Evolutionary conservation across 2,329 filamentous ascomycete species (phyloP), one percentile per base, ranked within the genome.

Genomic region (Botrytis hyacinthi): DNA sequence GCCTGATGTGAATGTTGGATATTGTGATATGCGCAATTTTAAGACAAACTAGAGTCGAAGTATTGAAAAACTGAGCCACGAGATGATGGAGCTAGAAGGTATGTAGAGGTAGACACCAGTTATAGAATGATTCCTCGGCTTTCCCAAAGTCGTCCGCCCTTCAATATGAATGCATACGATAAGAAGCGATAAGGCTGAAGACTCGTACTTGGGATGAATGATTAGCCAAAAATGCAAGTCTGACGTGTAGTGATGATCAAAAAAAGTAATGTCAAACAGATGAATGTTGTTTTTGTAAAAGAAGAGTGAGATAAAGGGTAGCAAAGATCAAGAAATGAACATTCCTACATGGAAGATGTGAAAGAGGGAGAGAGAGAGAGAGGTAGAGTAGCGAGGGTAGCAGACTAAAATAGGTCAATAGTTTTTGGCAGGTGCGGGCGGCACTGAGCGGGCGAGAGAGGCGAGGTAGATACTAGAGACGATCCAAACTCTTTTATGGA

Each of bases 161-260:
- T 29, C n/a, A 26, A 57, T 42, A 14, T 0, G 37, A 26, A 68
- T 57, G n/a, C 35, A 57, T 42, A 18, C 35, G 66, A 68, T 57
- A 68, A 68, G 66, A 57, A 32, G 66, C 66, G 66, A 57, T 57
- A 57, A 57, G 66, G 51, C 48, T 68, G 66, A 68, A 68, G 57
- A 68, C 16, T 54, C 35, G 66, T 32, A 42, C 48, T 68, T 42
- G 46, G 26, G 48, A 40, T 29, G 65, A 42, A 57, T 57, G 26
- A 42, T 62, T 18, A 18, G 51, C 14, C 60, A 62, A 40, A 61
- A n/a, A 62, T 62, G 37, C 29, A 29, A n/a, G 22, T 67, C 37
- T 68, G 65, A 37, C 35, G 22, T 10, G 29, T 42, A 62, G 37
- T 9, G 40, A 62, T 62, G 37, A 62, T 62, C 37, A 20, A 42